A percentile compares a stretch with the other conserved stretches of the same genome.
These are phyloP conservation scores for Saprolegnia diclina DNA, from an alignment of 352 stramenopile genomes.

Conservation along the genomic window DNA sequence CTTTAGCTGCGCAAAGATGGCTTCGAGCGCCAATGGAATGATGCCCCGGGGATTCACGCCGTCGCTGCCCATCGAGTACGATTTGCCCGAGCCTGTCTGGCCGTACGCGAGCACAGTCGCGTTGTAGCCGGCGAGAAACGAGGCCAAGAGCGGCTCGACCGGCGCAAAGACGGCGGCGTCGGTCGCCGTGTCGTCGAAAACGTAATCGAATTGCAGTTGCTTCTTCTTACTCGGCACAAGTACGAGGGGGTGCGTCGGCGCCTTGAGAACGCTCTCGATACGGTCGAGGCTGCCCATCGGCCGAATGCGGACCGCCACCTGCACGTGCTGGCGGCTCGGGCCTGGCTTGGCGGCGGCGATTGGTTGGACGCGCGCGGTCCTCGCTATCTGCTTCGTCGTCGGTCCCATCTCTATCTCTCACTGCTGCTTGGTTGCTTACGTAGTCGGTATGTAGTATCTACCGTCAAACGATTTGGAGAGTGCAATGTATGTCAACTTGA, in stretches of 20 bases:
- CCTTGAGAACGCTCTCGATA: constrained; percentile 38
- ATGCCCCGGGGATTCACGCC: constrained; percentile 76
- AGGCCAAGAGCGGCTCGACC: constrained; percentile 54
- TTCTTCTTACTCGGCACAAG: constrained; percentile 30
- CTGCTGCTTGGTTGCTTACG: too few species aligned
- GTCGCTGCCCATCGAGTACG: constrained; percentile 90
- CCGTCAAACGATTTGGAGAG: too few species aligned
- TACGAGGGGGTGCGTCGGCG: constrained; percentile 68
- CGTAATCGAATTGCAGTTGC: constrained; percentile 76
- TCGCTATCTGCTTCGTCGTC: too few species aligned
- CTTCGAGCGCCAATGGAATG: constrained; percentile 69
- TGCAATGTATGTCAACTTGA: too few species aligned
- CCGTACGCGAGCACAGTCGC: constrained; percentile 94
- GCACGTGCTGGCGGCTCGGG: constrained; percentile 29
- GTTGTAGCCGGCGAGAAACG: constrained; percentile 93
- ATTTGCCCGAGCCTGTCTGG: constrained; percentile 86
- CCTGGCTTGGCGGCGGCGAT: not conserved
- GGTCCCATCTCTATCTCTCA: too few species aligned
- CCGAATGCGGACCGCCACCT: constrained; percentile 48
- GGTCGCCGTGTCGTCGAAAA: constrained; percentile 69
- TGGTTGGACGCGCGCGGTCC: too few species aligned
- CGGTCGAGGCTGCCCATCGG: constrained; percentile 37
- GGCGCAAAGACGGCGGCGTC: constrained; percentile 79
- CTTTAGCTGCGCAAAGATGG: constrained; percentile 64
- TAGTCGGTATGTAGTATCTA: too few species aligned